phyloP scores from a whole-genome alignment of 306 rosid species.

The Nissolia schottii region DNA sequence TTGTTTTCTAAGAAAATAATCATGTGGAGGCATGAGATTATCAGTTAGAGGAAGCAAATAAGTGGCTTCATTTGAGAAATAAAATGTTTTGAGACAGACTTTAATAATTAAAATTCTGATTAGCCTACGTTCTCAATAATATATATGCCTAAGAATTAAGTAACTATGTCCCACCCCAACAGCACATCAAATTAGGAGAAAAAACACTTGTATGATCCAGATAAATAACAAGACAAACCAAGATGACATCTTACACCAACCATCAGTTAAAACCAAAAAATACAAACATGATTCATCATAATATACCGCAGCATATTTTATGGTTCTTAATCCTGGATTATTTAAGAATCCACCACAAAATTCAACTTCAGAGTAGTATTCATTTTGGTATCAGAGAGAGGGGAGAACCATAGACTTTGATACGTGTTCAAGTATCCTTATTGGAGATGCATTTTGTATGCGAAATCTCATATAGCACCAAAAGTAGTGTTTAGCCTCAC shows the following conservation, averaged over 20 bases:
- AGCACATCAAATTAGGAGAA: neutral
- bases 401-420: neutral
- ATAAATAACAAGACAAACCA: neutral
- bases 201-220: neutral
- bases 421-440: neutral
- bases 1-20: constrained; percentile 62
- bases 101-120: neutral
- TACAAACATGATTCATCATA: neutral
- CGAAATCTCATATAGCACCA: neutral
- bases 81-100: neutral
- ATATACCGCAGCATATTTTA: neutral
- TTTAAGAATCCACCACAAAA: neutral
- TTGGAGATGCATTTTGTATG: neutral
- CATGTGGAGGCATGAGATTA: constrained; percentile 4
- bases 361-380: neutral
- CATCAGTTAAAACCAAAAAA: neutral
- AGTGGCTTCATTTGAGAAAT: neutral
- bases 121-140: neutral
- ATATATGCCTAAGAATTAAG: neutral
- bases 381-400: neutral
- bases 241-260: neutral
- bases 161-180: neutral
- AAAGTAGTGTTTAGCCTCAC: neutral
- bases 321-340: neutral
- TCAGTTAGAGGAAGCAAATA: constrained; percentile 1